phyloP scores from a whole-genome alignment of 352 stramenopile species.

The Phytophthora kernoviae region DNA sequence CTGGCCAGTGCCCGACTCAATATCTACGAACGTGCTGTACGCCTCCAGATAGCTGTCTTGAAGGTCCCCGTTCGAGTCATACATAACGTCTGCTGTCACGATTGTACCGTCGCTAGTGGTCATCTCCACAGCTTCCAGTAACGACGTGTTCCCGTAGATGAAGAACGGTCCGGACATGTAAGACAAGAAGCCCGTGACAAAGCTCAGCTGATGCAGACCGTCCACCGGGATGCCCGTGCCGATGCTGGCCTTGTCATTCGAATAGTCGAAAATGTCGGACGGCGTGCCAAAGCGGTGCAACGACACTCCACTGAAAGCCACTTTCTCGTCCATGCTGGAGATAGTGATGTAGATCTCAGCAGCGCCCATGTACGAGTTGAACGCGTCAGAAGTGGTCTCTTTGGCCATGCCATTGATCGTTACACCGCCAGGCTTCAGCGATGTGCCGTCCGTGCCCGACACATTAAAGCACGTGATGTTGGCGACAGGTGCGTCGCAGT shows the following conservation, averaged over 20 bases:
- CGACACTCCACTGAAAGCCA: conserved; percentile 51
- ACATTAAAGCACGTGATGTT: conserved; percentile 69
- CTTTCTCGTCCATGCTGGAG: conserved; percentile 37
- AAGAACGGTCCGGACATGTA: conserved; percentile 78
- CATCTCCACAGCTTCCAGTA: conserved; percentile 55
- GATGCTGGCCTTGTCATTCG: conserved; percentile 29
- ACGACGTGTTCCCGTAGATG: conserved; percentile 56
- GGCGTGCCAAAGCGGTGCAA: conserved; percentile 57
- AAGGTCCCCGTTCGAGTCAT: conserved; percentile 46
- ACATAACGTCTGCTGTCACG: conserved; percentile 48
- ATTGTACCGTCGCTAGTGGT: conserved; percentile 57
- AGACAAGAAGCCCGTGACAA: conserved; percentile 68
- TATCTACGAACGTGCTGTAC: conserved; percentile 70
- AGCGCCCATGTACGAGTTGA: conserved; percentile 49
- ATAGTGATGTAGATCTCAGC: conserved; percentile 61
- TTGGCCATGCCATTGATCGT: conserved; percentile 54
- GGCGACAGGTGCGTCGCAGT: conserved; percentile 47
- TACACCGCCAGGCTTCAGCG: conserved; percentile 44
- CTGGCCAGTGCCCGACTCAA: conserved; percentile 74
- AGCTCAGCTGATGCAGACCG: conserved; percentile 68
- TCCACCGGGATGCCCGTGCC: conserved; percentile 65
- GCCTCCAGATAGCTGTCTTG: conserved; percentile 44
- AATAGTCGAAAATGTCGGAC: conserved; percentile 42
- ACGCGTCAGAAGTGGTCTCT: conserved; percentile 31
- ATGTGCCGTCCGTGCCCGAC: conserved; percentile 48